Conservation (phyloP, 257 asterid genomes). For the Asclepias syriaca region DNA sequence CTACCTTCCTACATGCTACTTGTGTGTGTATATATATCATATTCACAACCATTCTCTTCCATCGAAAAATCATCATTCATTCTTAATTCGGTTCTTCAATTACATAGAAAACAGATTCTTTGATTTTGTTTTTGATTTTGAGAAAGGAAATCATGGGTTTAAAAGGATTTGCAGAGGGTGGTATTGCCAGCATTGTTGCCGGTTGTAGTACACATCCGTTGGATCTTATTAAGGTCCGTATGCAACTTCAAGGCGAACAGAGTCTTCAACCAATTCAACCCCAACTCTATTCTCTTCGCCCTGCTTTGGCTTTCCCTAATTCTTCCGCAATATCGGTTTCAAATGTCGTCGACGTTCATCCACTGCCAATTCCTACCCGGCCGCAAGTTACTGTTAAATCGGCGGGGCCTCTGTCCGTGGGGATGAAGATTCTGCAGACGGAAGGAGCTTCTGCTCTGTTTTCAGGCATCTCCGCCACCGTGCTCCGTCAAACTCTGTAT, state of each 20-base stretch:
- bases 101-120: neutral
- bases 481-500: conserved; percentile 54
- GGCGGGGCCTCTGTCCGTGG: conserved; percentile 43
- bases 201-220: conserved; percentile 62
- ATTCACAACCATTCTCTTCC: neutral
- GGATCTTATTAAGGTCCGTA: conserved; percentile 51
- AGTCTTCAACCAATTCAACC: conserved; percentile 9
- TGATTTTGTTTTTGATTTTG: neutral
- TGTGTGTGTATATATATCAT: neutral
- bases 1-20: neutral
- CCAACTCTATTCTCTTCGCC: conserved; percentile 28
- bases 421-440: conserved; percentile 37
- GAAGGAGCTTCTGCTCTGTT: conserved; percentile 55
- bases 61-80: neutral
- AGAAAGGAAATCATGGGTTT: conserved; percentile 24
- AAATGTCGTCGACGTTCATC: conserved; percentile 11
- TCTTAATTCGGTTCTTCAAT: neutral
- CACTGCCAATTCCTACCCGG: conserved; percentile 13
- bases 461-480: conserved; percentile 70
- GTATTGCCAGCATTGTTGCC: conserved; percentile 57
- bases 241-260: conserved; percentile 61
- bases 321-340: conserved; percentile 4
- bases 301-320: conserved; percentile 34
- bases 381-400: conserved; percentile 12
- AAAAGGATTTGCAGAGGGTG: conserved; percentile 61